Percentiles rank a stretch among this genome's conserved stretches.
Evolutionary conservation across 2,329 filamentous ascomycete genomes (phyloP).

Genomic region (Orbilia oligospora): DNA sequence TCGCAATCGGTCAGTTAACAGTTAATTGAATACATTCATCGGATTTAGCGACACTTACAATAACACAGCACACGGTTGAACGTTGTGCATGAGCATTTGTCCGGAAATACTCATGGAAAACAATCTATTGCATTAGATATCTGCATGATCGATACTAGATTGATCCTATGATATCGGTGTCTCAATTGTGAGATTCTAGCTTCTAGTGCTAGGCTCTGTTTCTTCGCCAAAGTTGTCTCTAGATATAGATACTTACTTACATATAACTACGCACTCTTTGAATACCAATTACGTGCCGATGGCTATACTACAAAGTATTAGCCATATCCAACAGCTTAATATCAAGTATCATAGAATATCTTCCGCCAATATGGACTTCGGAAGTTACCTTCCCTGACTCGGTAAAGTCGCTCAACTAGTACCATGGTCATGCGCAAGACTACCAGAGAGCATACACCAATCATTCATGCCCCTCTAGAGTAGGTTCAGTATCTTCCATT

Average conservation of each 20-base stretch:
- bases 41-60: neutral
- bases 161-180: neutral
- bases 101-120: neutral
- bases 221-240: neutral
- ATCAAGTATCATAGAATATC: neutral
- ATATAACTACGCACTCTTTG: slow-evolving; percentile 11
- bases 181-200: too few relatives aligned
- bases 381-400: slow-evolving; percentile 47
- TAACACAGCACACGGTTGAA: too few relatives aligned
- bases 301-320: neutral
- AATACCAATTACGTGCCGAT: neutral
- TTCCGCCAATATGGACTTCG: slow-evolving; percentile 5
- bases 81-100: neutral
- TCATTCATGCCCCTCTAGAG: neutral
- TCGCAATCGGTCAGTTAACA: too few relatives aligned
- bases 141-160: neutral
- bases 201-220: too few relatives aligned
- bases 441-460: neutral
- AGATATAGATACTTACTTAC: neutral
- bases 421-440: neutral
- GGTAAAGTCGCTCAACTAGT: slow-evolving; percentile 29
- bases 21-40: neutral
- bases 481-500: neutral
- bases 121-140: too few relatives aligned
- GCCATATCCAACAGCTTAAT: slow-evolving; percentile 18